Evolutionary conservation across 176 grass and related monocot species (phyloP).

Genomic region (Phyllostachys edulis): DNA sequence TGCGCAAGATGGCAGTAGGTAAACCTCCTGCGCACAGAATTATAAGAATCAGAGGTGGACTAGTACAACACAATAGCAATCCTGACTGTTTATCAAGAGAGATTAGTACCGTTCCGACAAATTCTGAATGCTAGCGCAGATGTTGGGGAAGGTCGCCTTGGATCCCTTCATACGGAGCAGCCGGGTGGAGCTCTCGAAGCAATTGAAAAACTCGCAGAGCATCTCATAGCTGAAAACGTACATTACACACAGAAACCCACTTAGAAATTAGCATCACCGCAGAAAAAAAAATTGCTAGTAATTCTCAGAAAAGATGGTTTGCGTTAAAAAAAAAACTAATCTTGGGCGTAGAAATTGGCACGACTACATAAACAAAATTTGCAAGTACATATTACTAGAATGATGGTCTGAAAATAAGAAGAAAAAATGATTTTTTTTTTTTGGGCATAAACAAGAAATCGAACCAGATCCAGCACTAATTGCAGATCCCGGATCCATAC

Average conservation of each 20-base stretch:
- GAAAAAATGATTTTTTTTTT: not conserved
- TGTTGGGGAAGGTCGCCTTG: slow-evolving; percentile 63
- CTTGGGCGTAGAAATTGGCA: not conserved
- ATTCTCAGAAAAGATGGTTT: not conserved
- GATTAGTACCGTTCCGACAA: slow-evolving; percentile 52
- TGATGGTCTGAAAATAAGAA: not conserved
- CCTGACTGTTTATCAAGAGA: not conserved
- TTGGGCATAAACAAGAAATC: not conserved
- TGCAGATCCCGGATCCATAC: slow-evolving; percentile 33
- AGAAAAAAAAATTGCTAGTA: not conserved
- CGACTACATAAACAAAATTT: not conserved
- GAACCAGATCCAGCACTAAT: not conserved
- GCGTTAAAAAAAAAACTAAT: not conserved
- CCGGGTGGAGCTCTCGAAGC: slow-evolving; percentile 70
- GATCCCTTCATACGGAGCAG: slow-evolving; percentile 71
- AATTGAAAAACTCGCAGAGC: slow-evolving; percentile 82
- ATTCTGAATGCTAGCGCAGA: slow-evolving; percentile 64
- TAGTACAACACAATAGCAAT: not conserved
- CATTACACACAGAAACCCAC: not conserved
- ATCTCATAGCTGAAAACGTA: slow-evolving; percentile 57
- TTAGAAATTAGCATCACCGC: not conserved
- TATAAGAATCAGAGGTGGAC: not conserved
- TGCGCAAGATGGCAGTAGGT: slow-evolving; percentile 73
- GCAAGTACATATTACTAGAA: not conserved
- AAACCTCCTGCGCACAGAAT: slow-evolving; percentile 58